phyloP scores from a whole-genome alignment of 1,139 yeast species.

The Starmera stellimalicola region DNA sequence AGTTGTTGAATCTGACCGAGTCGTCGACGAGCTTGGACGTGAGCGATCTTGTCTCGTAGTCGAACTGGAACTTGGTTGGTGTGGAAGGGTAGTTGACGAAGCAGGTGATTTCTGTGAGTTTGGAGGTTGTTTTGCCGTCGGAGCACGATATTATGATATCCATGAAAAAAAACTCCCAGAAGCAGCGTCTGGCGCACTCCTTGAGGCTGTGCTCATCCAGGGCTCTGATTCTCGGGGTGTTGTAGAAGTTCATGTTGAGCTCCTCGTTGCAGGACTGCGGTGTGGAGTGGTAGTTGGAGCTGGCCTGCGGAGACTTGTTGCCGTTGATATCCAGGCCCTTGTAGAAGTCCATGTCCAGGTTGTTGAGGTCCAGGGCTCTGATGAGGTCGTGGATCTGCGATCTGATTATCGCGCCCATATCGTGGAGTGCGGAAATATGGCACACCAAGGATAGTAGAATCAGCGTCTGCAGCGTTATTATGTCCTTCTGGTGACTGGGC shows the following conservation, averaged over 20 bases:
- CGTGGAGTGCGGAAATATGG: constrained; percentile 40
- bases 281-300: constrained; percentile 2
- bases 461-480: constrained; percentile 32
- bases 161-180: constrained; percentile 40
- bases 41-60: constrained; percentile 37
- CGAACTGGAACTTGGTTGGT: constrained; percentile 29
- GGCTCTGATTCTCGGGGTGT: constrained; percentile 19
- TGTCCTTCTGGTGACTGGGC: constrained; percentile 28
- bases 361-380: constrained; percentile 26
- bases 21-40: constrained; percentile 39
- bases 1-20: constrained; percentile 35
- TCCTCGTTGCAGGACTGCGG: constrained; percentile 12
- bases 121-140: constrained; percentile 36
- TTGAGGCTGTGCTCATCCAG: constrained; percentile 18
- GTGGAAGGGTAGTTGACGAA: constrained; percentile 28
- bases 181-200: constrained; percentile 33
- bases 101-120: constrained; percentile 25
- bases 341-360: constrained; percentile 22
- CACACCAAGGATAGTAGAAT: constrained; percentile 31
- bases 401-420: constrained; percentile 30
- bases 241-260: constrained; percentile 17
- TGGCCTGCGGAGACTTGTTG: constrained; percentile 1
- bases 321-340: constrained; percentile 17
- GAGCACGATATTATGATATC: constrained; percentile 44
- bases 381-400: constrained; percentile 30